Evolutionary conservation across 768 basidiomycete species (phyloP).

Genomic region (Boletus tylopilopsis): DNA sequence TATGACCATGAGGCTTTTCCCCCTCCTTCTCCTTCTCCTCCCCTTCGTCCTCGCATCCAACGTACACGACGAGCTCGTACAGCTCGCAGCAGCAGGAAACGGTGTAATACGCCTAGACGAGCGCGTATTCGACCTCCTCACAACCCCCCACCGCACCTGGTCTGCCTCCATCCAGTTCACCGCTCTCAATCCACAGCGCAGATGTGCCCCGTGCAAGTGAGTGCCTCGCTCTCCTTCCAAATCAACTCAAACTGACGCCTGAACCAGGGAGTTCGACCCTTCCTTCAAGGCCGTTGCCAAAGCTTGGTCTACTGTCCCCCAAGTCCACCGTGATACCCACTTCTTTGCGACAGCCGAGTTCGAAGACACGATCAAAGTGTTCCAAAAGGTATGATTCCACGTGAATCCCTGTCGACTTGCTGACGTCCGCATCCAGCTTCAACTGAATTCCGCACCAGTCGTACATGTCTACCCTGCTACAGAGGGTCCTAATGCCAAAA

Average conservation of each 20-base stretch:
- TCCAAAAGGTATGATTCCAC: slow-evolving; percentile 62
- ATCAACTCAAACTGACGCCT: neutral
- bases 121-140: slow-evolving; percentile 72
- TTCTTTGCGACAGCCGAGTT: slow-evolving; percentile 95
- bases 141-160: slow-evolving; percentile 76
- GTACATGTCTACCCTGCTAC: slow-evolving; percentile 72
- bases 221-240: slow-evolving; percentile 26
- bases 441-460: slow-evolving; percentile 79
- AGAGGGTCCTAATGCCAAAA: slow-evolving; percentile 63
- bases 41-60: slow-evolving; percentile 31
- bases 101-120: slow-evolving; percentile 83
- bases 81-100: slow-evolving; percentile 66
- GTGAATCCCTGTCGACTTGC: neutral
- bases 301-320: slow-evolving; percentile 68
- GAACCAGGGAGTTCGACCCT: slow-evolving; percentile 76
- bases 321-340: slow-evolving; percentile 67
- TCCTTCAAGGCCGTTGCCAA: slow-evolving; percentile 76
- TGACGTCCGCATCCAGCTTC: slow-evolving; percentile 52
- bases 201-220: slow-evolving; percentile 91
- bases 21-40: slow-evolving; percentile 32
- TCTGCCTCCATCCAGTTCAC: slow-evolving; percentile 87
- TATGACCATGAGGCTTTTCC: slow-evolving; percentile 23
- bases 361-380: slow-evolving; percentile 67
- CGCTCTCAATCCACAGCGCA: slow-evolving; percentile 74
- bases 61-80: slow-evolving; percentile 54